Evolutionary conservation across 345 rosid species (phyloP).

Genomic region (Eucalyptus marginata): DNA sequence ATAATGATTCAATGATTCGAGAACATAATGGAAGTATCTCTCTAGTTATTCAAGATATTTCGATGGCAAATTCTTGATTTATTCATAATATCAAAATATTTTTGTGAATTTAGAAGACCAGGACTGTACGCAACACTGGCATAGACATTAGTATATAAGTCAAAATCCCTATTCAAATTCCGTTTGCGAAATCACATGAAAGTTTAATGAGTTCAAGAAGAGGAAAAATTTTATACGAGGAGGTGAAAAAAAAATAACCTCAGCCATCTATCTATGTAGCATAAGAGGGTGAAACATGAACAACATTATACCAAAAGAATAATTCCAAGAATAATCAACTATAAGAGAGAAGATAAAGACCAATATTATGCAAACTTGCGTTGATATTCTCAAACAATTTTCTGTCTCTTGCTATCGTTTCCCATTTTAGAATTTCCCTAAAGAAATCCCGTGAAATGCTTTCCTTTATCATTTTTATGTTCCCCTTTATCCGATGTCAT

Average conservation of each 20-base stretch:
- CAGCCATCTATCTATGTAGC: neutral
- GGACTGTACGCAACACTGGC: rapidly evolving
- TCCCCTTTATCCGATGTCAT: neutral
- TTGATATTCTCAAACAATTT: neutral
- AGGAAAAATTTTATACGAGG: neutral
- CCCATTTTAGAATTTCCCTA: neutral
- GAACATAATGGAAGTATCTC: too few relatives aligned
- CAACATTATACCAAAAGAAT: neutral
- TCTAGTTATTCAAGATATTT: neutral
- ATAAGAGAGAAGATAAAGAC: neutral
- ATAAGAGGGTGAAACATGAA: neutral
- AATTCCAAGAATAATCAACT: neutral
- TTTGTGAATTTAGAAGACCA: neutral
- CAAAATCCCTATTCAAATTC: neutral
- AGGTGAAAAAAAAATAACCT: neutral
- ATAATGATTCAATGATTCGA: too few relatives aligned
- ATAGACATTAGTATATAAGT: neutral
- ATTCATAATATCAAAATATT: neutral
- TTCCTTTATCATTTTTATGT: neutral
- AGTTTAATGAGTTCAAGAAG: too few relatives aligned
- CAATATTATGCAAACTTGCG: rapidly evolving
- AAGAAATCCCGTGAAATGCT: neutral
- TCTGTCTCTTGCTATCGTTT: neutral
- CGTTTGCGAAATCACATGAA: neutral
- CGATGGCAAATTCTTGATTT: neutral